Evolutionary conservation across 345 rosid genomes (phyloP), one percentile per base, ranked within the genome.

Genomic region (Adansonia digitata): DNA sequence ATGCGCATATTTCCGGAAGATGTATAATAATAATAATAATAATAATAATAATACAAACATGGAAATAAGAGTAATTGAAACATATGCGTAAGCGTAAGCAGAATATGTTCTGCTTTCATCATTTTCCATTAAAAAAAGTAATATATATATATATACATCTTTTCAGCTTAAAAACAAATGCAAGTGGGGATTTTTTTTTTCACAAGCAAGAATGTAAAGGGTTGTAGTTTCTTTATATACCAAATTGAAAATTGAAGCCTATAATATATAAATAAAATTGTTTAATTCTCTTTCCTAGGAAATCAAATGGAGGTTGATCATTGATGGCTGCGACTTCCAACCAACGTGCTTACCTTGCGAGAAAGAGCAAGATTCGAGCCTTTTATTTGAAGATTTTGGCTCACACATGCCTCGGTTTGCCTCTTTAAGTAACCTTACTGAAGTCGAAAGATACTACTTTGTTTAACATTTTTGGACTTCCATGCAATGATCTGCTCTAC

Each of bases 381-480:
- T 29, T 60, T 60, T 29, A 10, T 29, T 31, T 40, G 65, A 22
- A 40, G 48, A 18, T 37, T 66, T 42, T 66, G 20, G 20, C 52
- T 5, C n/a, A 1, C 52, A 26, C 52, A 66, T 43, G 71, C 48
- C 10, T 18, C 20, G 22, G 55, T 18, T 49, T 40, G 35, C 71
- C 71, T 66, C 31, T 42, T 66, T 66, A 1, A 55, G 72, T 45
- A 45, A 68, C 72, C 72, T 68, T 45, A 45, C 26, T 14, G 14
- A 46, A 45, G 20, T 26, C 39, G 39, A 68, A 68, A 52, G n/a
- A 43, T 4, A 37, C 10, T 9, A 43, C 18, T 68, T 68, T 67
- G 53, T 11, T n/a, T 6, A 10, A 45, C 71, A 45, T 45, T 67
- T 67, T 22, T 18, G 15, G 57, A 20, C 27, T 66, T 66, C 71